Evolutionary conservation across 495 filamentous ascomycete genomes (phyloP).

Genomic region (Echria macrotheca): DNA sequence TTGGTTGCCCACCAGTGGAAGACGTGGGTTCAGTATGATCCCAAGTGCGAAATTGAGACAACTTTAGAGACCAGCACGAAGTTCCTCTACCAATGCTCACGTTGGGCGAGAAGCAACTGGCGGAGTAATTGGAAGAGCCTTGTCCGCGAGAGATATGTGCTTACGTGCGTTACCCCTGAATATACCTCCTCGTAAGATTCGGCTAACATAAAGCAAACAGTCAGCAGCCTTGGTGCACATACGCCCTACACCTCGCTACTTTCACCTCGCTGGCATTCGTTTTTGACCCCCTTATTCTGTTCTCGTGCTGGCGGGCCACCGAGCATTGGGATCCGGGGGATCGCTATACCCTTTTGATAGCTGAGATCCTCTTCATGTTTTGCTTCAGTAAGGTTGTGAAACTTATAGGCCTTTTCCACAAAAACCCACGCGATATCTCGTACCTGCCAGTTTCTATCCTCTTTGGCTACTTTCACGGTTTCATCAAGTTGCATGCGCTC

Average conservation of each 20-base stretch:
- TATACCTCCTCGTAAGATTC: not conserved
- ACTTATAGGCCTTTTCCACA: conserved; percentile 64
- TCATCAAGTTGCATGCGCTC: conserved; percentile 71
- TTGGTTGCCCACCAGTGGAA: conserved; percentile 70
- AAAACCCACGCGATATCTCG: conserved; percentile 61
- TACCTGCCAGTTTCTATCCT: conserved; percentile 68
- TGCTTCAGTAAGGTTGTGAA: conserved; percentile 70
- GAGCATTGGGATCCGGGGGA: conserved; percentile 38
- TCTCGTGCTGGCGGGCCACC: conserved; percentile 45
- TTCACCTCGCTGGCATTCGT: conserved; percentile 67
- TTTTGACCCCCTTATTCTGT: conserved; percentile 58
- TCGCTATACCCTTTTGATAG: conserved; percentile 41
- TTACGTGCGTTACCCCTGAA: conserved; percentile 52
- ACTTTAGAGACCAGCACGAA: conserved; percentile 68
- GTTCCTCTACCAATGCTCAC: conserved; percentile 71
- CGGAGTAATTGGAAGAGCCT: conserved; percentile 74
- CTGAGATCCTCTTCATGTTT: conserved; percentile 48
- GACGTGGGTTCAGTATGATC: conserved; percentile 71
- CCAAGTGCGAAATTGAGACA: conserved; percentile 67
- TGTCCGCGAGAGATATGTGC: conserved; percentile 62
- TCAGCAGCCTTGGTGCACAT: conserved; percentile 68
- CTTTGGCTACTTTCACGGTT: conserved; percentile 72
- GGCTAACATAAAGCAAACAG: conserved; percentile 32
- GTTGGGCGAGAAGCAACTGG: conserved; percentile 81
- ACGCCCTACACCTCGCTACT: conserved; percentile 69